Percentiles rank a stretch among this genome's conserved stretches.
These are phyloP conservation scores for Globisporangium mamillatum DNA, from an alignment of 352 stramenopile species.

Conservation along the genomic window DNA sequence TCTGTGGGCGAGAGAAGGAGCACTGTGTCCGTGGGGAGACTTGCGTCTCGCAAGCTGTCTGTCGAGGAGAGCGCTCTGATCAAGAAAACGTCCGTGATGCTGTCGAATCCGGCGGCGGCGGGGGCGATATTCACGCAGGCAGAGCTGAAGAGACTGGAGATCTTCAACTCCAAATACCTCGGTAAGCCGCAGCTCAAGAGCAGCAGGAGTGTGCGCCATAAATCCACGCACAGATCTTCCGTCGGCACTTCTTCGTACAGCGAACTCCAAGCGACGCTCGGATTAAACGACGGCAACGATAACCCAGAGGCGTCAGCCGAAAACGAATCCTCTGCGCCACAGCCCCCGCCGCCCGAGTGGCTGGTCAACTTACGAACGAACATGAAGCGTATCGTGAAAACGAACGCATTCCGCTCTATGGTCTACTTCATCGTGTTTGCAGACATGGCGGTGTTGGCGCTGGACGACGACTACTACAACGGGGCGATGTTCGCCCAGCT, in stretches of 20 bases:
- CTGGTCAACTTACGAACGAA: slow-evolving; percentile 30
- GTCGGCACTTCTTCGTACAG: slow-evolving; percentile 17
- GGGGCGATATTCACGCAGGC: slow-evolving; percentile 39
- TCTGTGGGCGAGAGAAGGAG: background rate
- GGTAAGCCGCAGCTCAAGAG: slow-evolving; percentile 18
- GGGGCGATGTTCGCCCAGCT: slow-evolving; percentile 26
- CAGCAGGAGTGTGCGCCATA: slow-evolving; percentile 11
- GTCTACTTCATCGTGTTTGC: slow-evolving; percentile 45
- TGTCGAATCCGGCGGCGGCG: slow-evolving; percentile 39
- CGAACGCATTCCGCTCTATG: slow-evolving; percentile 35
- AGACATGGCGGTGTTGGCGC: slow-evolving; percentile 53
- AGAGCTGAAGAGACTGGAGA: slow-evolving; percentile 39
- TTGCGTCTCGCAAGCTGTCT: slow-evolving; percentile 24
- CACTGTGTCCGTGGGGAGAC: background rate
- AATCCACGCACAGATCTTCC: slow-evolving; percentile 5
- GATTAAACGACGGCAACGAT: slow-evolving; percentile 3
- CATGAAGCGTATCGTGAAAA: slow-evolving; percentile 41
- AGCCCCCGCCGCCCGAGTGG: slow-evolving; percentile 17
- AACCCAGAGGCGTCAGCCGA: background rate
- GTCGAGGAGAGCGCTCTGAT: slow-evolving; percentile 40
- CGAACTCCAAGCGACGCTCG: slow-evolving; percentile 7
- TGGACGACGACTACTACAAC: slow-evolving; percentile 51
- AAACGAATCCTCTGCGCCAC: slow-evolving; percentile 3
- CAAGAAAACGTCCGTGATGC: slow-evolving; percentile 47
- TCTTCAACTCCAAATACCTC: slow-evolving; percentile 41